These are phyloP conservation scores for Metschnikowia borealis DNA, from an alignment of 805 yeast genomes.

Conservation along the genomic window DNA sequence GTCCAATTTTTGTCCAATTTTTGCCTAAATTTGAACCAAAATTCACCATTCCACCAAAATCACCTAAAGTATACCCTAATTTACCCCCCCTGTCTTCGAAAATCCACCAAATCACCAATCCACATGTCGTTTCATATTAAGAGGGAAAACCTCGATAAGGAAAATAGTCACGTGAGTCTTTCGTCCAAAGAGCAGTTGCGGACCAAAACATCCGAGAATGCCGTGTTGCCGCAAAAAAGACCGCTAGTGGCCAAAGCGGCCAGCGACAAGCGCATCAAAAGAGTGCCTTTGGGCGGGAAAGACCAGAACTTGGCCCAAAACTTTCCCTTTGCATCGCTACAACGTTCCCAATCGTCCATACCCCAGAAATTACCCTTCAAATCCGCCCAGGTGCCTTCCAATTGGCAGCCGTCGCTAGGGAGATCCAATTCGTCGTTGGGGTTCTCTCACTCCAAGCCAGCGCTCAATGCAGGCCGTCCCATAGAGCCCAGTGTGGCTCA, in stretches of 20 bases:
- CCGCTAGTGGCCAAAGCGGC: conserved; percentile 1
- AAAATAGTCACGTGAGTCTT: conserved; percentile 6
- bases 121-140: neutral
- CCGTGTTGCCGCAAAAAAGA: neutral
- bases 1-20: too few species aligned
- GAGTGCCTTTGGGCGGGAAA: conserved; percentile 38
- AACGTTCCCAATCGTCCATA: conserved; percentile 24
- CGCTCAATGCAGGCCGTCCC: neutral
- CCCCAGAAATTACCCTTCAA: conserved; percentile 8
- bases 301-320: conserved; percentile 29
- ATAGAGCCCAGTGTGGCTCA: neutral
- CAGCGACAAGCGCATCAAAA: conserved; percentile 20
- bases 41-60: too few species aligned
- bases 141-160: conserved; percentile 12
- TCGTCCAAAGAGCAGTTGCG: conserved; percentile 4
- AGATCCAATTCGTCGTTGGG: conserved; percentile 39
- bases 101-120: neutral
- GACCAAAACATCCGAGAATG: conserved; percentile 1
- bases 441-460: conserved; percentile 14
- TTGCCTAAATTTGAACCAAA: too few species aligned
- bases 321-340: conserved; percentile 15
- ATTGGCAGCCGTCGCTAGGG: conserved; percentile 22
- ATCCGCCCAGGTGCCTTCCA: neutral
- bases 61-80: too few species aligned
- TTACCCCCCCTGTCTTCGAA: too few species aligned